Evolutionary conservation across 441 rosid species (phyloP).

Genomic region (Jatropha multifida): DNA sequence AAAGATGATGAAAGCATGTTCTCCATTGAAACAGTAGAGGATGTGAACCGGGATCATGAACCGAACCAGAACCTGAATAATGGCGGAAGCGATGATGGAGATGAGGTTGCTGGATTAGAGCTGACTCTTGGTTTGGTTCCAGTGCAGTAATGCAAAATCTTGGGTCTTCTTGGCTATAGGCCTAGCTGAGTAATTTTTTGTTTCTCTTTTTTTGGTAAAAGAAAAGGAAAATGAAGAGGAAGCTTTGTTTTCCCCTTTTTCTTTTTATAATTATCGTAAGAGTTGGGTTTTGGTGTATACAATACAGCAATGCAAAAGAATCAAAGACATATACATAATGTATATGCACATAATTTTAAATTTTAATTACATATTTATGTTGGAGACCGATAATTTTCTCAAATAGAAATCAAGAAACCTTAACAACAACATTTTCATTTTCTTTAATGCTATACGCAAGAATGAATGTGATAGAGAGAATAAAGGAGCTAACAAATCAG

Average conservation of each 20-base stretch:
- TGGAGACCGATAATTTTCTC: too few species aligned
- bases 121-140: constrained; percentile 47
- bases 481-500: constrained; percentile 10
- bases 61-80: constrained; percentile 19
- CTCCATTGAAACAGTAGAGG: constrained; percentile 41
- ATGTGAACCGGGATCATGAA: constrained; percentile 14
- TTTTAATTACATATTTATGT: too few species aligned
- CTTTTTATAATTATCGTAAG: not conserved
- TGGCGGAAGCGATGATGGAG: constrained; percentile 19
- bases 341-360: not conserved
- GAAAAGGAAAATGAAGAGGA: constrained; percentile 13
- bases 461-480: not conserved
- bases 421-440: not conserved
- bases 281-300: constrained; percentile 17
- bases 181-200: not conserved
- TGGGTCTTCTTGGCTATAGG: not conserved
- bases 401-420: too few species aligned
- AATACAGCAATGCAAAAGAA: constrained; percentile 9
- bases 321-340: constrained; percentile 9
- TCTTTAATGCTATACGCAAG: not conserved
- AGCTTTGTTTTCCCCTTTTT: not conserved
- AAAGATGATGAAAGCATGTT: constrained; percentile 42
- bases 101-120: constrained; percentile 40
- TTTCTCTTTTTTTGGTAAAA: not conserved
- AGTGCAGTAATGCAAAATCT: not conserved